Percentiles rank a stretch among this genome's conserved stretches.
Conservation (phyloP, 2,329 filamentous ascomycete genomes). For the Xylaria sp. region DNA sequence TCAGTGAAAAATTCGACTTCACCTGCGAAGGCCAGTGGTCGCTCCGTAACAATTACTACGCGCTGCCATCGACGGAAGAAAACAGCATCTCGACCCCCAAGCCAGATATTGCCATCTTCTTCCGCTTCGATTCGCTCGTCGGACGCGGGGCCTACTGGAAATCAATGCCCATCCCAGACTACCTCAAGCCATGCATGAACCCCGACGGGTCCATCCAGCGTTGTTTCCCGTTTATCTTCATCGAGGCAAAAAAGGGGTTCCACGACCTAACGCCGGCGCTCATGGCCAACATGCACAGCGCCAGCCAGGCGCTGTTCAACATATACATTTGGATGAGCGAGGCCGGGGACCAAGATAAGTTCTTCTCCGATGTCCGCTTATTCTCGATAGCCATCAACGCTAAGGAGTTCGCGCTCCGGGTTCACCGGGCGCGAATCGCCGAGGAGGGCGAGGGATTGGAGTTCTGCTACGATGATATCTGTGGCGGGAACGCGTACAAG, state of each 20-base stretch:
- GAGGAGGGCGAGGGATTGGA: neutral
- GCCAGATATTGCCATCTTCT: conserved; percentile 15
- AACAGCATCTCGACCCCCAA: neutral
- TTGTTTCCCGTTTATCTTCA: conserved; percentile 9
- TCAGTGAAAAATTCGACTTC: neutral
- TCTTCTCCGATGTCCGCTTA: conserved; percentile 6
- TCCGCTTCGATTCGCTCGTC: neutral
- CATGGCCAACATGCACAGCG: conserved; percentile 7
- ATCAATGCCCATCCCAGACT: neutral
- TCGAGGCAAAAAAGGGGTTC: neutral
- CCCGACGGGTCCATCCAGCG: neutral
- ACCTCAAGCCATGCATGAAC: neutral
- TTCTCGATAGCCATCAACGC: conserved; percentile 1
- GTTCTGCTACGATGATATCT: conserved; percentile 3
- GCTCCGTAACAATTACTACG: neutral
- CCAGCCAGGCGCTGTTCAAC: conserved; percentile 8
- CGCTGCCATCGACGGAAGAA: neutral
- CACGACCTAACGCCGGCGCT: neutral
- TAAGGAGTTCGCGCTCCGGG: too few species aligned
- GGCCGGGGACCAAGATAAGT: neutral
- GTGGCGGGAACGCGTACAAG: neutral
- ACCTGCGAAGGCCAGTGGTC: conserved; percentile 7
- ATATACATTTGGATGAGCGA: conserved; percentile 2
- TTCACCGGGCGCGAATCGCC: too few species aligned
- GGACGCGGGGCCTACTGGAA: neutral